Evolutionary conservation across 345 rosid genomes (phyloP), one percentile per base, ranked within the genome.

Genomic region (Camelina sativa): DNA sequence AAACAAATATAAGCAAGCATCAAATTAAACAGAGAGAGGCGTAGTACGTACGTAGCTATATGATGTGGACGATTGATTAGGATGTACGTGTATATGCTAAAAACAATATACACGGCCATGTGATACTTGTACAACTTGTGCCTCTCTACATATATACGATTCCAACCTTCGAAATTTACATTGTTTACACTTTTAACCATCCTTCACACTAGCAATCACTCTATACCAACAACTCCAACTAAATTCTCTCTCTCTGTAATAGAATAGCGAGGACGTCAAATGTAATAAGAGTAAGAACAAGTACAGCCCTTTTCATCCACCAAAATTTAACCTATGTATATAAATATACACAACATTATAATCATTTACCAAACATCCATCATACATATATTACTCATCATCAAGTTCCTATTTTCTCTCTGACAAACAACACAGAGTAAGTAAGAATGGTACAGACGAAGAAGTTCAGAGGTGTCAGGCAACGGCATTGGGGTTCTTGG

Each of bases 401-500:
- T 74, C 72, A 66, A 58, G 55, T 30, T 62, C 65, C 52, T 67
- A 22, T 43, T 67, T 67, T 72, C 73, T 71, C 78, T 78, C 81
- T 78, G 78, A 78, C 81, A 72, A 41, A 59, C 41, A 50, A 66
- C 56, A 57, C 47, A 41, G 77, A 72, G 71, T 51, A 59, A 71
- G 73, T 67, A 72, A 78, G 67, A 78, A 89, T 90, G 96, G 91
- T 86, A 85, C 93, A 88, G 68, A 59, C 91, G 67, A 90, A 86
- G 87, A 90, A 90, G 86, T 90, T 87, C 88, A 87, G 89, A 86
- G 96, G 96, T 75, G 96, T 89, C 84, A 86, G 96, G 86, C 96
- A 88, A 73, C 92, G 96, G 77, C 96, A 90, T 40, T 90, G 96
- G 96, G 96, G 96, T 79, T 86, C 96, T 8, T 90, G 96, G 96